Conservation (phyloP, 495 filamentous ascomycete species). For the Podospora bellae-mahoneyi region DNA sequence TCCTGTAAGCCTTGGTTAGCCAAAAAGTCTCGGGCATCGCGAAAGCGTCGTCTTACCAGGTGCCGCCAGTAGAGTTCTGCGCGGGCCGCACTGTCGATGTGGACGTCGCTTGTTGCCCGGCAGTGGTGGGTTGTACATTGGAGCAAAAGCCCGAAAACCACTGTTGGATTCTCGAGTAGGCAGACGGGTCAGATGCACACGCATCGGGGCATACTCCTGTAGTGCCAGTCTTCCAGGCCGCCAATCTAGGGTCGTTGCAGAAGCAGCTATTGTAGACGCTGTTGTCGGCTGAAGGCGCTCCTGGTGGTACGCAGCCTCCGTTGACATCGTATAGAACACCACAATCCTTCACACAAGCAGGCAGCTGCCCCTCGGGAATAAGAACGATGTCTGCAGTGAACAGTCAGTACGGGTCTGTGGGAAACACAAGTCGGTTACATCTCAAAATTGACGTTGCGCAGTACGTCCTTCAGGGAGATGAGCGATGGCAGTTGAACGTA, state of each 20-base stretch:
- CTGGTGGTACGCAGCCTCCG: slow-evolving; percentile 50
- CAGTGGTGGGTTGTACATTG: slow-evolving; percentile 17
- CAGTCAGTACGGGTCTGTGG: neutral
- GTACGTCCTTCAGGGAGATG: neutral
- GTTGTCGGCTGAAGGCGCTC: slow-evolving; percentile 26
- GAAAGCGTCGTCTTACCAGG: slow-evolving; percentile 22
- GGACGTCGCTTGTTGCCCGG: slow-evolving; percentile 13
- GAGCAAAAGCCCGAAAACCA: slow-evolving; percentile 51
- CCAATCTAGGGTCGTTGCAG: slow-evolving; percentile 42
- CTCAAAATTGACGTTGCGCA: neutral
- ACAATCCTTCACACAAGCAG: slow-evolving; percentile 46
- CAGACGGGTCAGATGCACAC: slow-evolving; percentile 33
- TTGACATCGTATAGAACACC: slow-evolving; percentile 54
- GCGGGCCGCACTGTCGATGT: slow-evolving; percentile 23
- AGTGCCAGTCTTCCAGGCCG: slow-evolving; percentile 41
- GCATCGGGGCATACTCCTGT: slow-evolving; percentile 40
- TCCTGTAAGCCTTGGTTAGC: slow-evolving; percentile 31
- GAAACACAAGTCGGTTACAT: neutral
- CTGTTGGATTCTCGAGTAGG: slow-evolving; percentile 41
- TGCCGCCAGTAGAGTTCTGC: slow-evolving; percentile 24
- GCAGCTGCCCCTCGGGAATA: slow-evolving; percentile 45
- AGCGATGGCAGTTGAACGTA: neutral
- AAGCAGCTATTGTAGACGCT: slow-evolving; percentile 44
- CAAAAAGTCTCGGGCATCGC: neutral
- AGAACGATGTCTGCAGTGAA: slow-evolving; percentile 36